Percentiles rank a stretch among this genome's conserved stretches.
These are phyloP conservation scores for Strobilomyces dryophilus DNA, from an alignment of 768 basidiomycete genomes.

Conservation along the genomic window DNA sequence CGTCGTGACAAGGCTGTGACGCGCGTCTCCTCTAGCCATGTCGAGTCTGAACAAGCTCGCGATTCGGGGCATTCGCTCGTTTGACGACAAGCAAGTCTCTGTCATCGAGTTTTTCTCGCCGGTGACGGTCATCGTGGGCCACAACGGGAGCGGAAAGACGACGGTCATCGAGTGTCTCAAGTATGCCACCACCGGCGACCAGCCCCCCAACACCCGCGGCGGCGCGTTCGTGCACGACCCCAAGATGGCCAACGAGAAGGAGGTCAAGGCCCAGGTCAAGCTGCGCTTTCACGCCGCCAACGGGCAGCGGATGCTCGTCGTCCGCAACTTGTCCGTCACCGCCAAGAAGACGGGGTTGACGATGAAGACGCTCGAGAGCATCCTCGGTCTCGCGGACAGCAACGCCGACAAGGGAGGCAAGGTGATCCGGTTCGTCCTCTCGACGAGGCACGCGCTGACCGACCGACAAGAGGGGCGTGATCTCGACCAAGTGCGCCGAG, in stretches of 20 bases:
- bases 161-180: constrained; percentile 99
- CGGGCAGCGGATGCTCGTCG: constrained; percentile 84
- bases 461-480: constrained; percentile 62
- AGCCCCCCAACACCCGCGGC: constrained; percentile 95
- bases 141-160: constrained; percentile 98
- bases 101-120: constrained; percentile 97
- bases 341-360: constrained; percentile 90
- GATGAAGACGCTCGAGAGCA: constrained; percentile 97
- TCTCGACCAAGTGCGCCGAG: constrained; percentile 97
- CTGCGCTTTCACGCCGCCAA: constrained; percentile 89
- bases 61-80: constrained; percentile 90
- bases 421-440: constrained; percentile 37
- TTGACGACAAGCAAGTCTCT: constrained; percentile 91
- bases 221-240: constrained; percentile 99
- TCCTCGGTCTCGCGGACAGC: constrained; percentile 69
- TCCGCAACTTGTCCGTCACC: constrained; percentile 87
- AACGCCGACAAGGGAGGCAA: constrained; percentile 69
- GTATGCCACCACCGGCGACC: constrained; percentile 97
- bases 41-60: constrained; percentile 89
- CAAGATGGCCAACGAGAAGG: constrained; percentile 98
- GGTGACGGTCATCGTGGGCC: constrained; percentile 96
- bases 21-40: too few relatives aligned
- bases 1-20: too few relatives aligned
- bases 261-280: constrained; percentile 98
- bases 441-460: neutral